Conservation (phyloP, 768 basidiomycete genomes). For the Lentinula sp. region DNA sequence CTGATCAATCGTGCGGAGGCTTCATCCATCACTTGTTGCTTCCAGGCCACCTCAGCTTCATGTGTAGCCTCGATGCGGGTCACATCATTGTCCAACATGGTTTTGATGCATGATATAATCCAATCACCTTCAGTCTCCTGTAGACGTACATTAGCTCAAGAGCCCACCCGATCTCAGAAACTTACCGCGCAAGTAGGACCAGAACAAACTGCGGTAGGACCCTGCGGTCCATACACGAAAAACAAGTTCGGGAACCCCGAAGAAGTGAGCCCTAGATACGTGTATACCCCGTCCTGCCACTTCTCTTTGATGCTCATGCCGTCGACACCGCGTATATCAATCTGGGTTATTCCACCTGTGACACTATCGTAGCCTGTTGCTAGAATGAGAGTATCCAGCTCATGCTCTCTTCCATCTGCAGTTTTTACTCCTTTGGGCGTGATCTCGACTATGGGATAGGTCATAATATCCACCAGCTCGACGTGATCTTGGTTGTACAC, state of each 20-base stretch:
- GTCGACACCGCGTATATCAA: constrained; percentile 16
- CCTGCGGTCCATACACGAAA: constrained; percentile 18
- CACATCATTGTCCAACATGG: constrained; percentile 5
- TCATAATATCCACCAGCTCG: constrained; percentile 15
- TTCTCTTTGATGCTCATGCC: constrained; percentile 15
- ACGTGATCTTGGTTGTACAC: constrained; percentile 20
- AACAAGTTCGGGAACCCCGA: constrained; percentile 19
- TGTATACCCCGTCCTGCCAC: constrained; percentile 16
- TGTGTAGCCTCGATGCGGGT: constrained; percentile 6
- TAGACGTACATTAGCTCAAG: background rate
- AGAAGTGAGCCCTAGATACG: constrained; percentile 17
- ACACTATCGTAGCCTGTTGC: constrained; percentile 21
- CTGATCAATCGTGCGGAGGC: background rate
- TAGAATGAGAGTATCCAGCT: constrained; percentile 16
- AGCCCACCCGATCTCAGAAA: background rate
- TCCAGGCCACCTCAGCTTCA: constrained; percentile 5
- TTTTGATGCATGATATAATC: constrained; percentile 10
- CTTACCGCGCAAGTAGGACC: background rate
- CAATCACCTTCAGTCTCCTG: constrained; percentile 15
- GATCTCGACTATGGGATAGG: constrained; percentile 15
- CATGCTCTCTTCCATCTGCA: constrained; percentile 14
- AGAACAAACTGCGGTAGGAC: constrained; percentile 13
- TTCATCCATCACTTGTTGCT: constrained; percentile 4
- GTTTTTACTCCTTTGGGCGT: constrained; percentile 17
- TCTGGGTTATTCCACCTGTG: constrained; percentile 18